Evolutionary conservation across 2,329 filamentous ascomycete genomes (phyloP).

Genomic region (Pyricularia sp.): DNA sequence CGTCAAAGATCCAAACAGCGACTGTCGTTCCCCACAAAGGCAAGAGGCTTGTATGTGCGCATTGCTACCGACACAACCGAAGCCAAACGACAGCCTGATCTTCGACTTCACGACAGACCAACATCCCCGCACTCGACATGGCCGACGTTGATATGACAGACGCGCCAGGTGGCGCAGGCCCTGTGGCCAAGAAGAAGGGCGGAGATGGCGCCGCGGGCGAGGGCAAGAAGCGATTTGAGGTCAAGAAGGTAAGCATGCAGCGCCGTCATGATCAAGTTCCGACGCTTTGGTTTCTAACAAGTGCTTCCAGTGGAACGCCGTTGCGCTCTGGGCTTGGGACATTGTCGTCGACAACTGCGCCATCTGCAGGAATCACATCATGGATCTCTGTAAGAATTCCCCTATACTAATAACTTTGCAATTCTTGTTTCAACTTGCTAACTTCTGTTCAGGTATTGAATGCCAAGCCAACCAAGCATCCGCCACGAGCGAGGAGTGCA

Average conservation of each 20-base stretch:
- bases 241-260: conserved; percentile 74
- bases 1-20: not conserved
- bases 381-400: conserved; percentile 73
- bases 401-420: conserved; percentile 16
- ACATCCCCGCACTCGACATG: conserved; percentile 42
- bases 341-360: conserved; percentile 99
- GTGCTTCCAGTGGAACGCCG: conserved; percentile 78
- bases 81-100: not conserved
- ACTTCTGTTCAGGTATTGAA: conserved; percentile 64
- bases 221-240: conserved; percentile 91
- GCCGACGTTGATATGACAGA: conserved; percentile 97
- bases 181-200: conserved; percentile 43
- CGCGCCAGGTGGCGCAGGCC: conserved; percentile 47
- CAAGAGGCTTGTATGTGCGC: not conserved
- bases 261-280: conserved; percentile 4
- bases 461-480: conserved; percentile 98
- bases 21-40: not conserved
- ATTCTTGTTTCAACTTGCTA: conserved; percentile 6
- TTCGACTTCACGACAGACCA: not conserved
- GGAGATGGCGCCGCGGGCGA: conserved; percentile 45
- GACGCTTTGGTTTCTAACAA: not conserved
- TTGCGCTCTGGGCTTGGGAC: conserved; percentile 98
- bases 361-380: conserved; percentile 98
- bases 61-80: not conserved
- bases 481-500: conserved; percentile 95